Base-by-base conservation (phyloP, 805 yeast genomes). In the Metschnikowia lochheadii region DNA sequence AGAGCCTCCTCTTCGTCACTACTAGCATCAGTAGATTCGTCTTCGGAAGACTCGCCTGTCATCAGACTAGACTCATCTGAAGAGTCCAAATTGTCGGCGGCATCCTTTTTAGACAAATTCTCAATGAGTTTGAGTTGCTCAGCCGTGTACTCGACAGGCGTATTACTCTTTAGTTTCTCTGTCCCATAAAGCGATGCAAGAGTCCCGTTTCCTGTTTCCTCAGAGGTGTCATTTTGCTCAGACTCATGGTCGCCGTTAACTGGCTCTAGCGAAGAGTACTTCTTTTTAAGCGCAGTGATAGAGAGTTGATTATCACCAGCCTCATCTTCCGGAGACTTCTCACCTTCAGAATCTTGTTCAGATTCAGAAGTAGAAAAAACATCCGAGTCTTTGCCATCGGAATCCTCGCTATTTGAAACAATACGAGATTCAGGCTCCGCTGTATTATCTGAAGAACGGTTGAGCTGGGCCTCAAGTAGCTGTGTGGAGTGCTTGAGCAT, bases 401-500 rank as follows among this genome's bases (percentile, higher is more conserved):
- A 46, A 15, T 52, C 67, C 1, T 62, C 67, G 14, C 63, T 69
- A 1, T 57, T 61, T 11, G 52, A 59, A 1, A 50, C 61, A 21
- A 49, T 40, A 5, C 52, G 48, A 3, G 62, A 64, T 17, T 55
- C 61, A 14, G 57, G 61, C 17, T 66, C 70, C 14, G 34, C 40
- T 6, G 72, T 65, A 13, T 53, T 55, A 35, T 63, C 69, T 34
- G 65, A 56, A 14, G 70, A 60, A 32, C 62, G 56, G 31, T 79
- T 81, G 50, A 87, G 66, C 56, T 92, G 96, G 0, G 96, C 95
- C 54, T 90, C 97, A 29, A 92, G 73, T 34, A 92, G 77, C 63
- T 88, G 91, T 0, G 97, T 89, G 21, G 97, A 89, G 61, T 91
- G 94, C 61, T 91, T 96, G 50, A 92, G 72, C 77, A 92, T 91